Evolutionary conservation across 805 yeast species (phyloP).

Genomic region (Kregervanrija pseudodelftensis): DNA sequence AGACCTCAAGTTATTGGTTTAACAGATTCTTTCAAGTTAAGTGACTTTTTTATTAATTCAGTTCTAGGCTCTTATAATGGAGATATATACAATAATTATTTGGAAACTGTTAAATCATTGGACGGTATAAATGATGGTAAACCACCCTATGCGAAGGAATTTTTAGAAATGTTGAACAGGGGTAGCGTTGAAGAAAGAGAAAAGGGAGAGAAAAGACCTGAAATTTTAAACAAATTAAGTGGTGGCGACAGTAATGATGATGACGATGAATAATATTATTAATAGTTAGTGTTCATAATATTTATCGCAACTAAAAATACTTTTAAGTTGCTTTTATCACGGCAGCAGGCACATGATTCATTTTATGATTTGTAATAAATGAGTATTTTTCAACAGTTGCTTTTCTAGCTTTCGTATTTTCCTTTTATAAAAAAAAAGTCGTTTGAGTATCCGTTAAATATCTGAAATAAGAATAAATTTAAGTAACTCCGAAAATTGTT

Average conservation of each 20-base stretch:
- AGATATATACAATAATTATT: conserved; percentile 75
- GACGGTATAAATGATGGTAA: conserved; percentile 48
- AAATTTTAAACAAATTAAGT: conserved; percentile 17
- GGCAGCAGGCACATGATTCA: too few species aligned
- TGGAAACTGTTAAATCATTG: conserved; percentile 39
- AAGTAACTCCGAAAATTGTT: too few species aligned
- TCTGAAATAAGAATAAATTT: too few species aligned
- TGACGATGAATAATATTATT: too few species aligned
- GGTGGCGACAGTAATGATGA: neutral
- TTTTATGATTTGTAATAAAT: too few species aligned
- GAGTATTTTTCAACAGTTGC: too few species aligned
- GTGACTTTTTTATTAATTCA: conserved; percentile 76
- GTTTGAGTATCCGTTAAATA: too few species aligned
- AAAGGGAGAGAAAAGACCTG: conserved; percentile 14
- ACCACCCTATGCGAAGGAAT: conserved; percentile 48
- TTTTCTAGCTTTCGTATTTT: too few species aligned
- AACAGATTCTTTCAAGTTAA: conserved; percentile 77
- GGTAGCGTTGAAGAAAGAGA: conserved; percentile 30
- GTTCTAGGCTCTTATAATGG: conserved; percentile 79
- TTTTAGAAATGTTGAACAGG: conserved; percentile 33
- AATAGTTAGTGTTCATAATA: too few species aligned
- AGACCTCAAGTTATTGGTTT: conserved; percentile 69
- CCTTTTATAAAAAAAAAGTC: too few species aligned
- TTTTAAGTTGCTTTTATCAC: too few species aligned
- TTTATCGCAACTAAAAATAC: too few species aligned